Base-by-base conservation (phyloP, 1,139 yeast genomes). In the Blastobotrys malaysiensis region DNA sequence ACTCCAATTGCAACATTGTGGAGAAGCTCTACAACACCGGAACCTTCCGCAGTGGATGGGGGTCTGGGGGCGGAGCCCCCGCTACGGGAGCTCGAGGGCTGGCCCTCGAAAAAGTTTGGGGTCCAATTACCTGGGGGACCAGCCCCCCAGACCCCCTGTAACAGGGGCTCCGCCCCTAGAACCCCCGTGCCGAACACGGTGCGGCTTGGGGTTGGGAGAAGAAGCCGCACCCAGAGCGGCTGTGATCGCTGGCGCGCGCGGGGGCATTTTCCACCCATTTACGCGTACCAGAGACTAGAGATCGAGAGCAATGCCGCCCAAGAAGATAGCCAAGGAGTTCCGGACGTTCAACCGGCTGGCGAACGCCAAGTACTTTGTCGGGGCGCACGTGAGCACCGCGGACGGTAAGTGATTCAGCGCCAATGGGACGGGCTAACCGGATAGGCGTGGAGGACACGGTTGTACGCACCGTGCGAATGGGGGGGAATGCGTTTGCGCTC, bases 401-500 rank as follows among this genome's bases (percentile, higher is more conserved):
- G 70, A 69, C 47, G 74, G 74, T 56, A 62, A 14, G 56, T 57
- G 7, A 46, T 43, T 11, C 46, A 5, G 18, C 5, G 3, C 19
- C 45, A n/a, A 21, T 7, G 11, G 36, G 2, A 9, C 45, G 45
- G 19, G 14, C 11, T 36, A 16, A 21, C 6, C 18, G 6, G n/a
- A 43, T 18, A 59, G 81, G 82, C 1, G 79, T 89, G 3, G 84
- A 88, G 52, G 88, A 88, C 49, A 78, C 96, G 2, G 85, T 90
- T 9, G 55, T 31, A 9, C 53, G 63, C 11, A 59, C 58, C 7
- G 49, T 50, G 2, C 46, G 49, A 6, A 48, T 61, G 7, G 63
- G 71, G 14, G 77, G 68, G 66, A 88, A 88, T 65, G 80, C 95
- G 50, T 90, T 93, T 77, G 98, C 98, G 0, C 73, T 93, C 63